A percentile compares a stretch with the other conserved stretches of the same genome.
Evolutionary conservation across 441 rosid species (phyloP).

Genomic region (Brassica hybrid): DNA sequence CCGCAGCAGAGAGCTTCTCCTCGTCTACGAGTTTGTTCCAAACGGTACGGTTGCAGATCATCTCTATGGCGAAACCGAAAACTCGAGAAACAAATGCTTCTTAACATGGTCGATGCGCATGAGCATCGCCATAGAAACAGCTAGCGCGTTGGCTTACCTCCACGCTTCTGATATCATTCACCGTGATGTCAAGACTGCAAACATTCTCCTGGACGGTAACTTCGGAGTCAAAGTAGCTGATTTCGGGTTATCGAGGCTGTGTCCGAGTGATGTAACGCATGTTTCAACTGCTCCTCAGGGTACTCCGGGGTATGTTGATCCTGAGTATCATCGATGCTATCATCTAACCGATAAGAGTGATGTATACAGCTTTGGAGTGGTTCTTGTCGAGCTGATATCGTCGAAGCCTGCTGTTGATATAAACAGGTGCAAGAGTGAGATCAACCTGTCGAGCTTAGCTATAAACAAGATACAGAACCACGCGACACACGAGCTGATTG

Average conservation of each 20-base stretch:
- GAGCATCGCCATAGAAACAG: slow-evolving; percentile 76
- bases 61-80: slow-evolving; percentile 56
- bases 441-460: slow-evolving; percentile 70
- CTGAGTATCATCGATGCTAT: slow-evolving; percentile 68
- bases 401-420: slow-evolving; percentile 81
- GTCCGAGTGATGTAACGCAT: slow-evolving; percentile 62
- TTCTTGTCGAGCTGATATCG: slow-evolving; percentile 71
- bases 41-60: slow-evolving; percentile 87
- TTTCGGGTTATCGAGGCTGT: slow-evolving; percentile 70
- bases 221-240: slow-evolving; percentile 74
- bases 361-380: slow-evolving; percentile 84
- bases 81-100: slow-evolving; percentile 33
- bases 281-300: slow-evolving; percentile 85
- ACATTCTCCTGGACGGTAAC: slow-evolving; percentile 66
- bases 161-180: slow-evolving; percentile 74
- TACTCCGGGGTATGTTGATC: slow-evolving; percentile 79
- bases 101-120: slow-evolving; percentile 65
- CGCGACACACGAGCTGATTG: slow-evolving; percentile 58
- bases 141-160: slow-evolving; percentile 68
- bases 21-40: slow-evolving; percentile 72
- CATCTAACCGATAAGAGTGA: slow-evolving; percentile 75
- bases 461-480: slow-evolving; percentile 60
- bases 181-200: slow-evolving; percentile 70
- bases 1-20: slow-evolving; percentile 66
- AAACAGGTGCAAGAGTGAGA: slow-evolving; percentile 58